These are phyloP conservation scores for Mycena vitilis DNA, from an alignment of 768 basidiomycete species.

Conservation along the genomic window DNA sequence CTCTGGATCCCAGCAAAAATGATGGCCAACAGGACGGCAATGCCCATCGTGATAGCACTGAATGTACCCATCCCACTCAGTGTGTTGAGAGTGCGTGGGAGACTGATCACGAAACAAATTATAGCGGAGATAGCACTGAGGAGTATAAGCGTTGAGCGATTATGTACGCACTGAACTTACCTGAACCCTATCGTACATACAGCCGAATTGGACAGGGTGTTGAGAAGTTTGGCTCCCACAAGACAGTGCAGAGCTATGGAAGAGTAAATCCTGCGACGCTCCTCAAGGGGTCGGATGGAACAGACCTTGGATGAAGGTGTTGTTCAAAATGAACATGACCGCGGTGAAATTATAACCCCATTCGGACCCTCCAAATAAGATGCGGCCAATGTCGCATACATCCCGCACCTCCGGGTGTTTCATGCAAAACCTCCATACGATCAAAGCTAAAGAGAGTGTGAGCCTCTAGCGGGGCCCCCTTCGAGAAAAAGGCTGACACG, in stretches of 20 bases:
- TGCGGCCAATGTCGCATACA: slow-evolving; percentile 62
- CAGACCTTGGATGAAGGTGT: slow-evolving; percentile 63
- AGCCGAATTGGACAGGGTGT: slow-evolving; percentile 56
- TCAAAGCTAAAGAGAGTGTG: slow-evolving; percentile 40
- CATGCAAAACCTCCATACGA: slow-evolving; percentile 59
- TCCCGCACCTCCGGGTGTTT: slow-evolving; percentile 61
- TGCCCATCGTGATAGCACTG: slow-evolving; percentile 58
- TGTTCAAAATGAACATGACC: slow-evolving; percentile 66
- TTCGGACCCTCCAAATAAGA: slow-evolving; percentile 59
- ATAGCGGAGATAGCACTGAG: slow-evolving; percentile 50
- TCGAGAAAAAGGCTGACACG: slow-evolving; percentile 31
- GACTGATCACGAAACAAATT: slow-evolving; percentile 54
- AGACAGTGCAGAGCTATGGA: slow-evolving; percentile 50
- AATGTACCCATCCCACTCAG: slow-evolving; percentile 54
- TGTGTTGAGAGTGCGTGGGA: slow-evolving; percentile 58
- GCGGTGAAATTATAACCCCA: slow-evolving; percentile 62
- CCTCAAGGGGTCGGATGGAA: neutral
- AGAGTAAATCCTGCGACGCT: slow-evolving; percentile 42
- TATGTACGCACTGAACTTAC: slow-evolving; percentile 50
- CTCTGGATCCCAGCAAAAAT: slow-evolving; percentile 55
- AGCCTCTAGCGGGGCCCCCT: neutral
- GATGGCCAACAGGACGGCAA: slow-evolving; percentile 56
- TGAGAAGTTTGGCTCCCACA: slow-evolving; percentile 58
- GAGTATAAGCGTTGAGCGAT: slow-evolving; percentile 47
- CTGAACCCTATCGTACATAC: slow-evolving; percentile 49